These are phyloP conservation scores for Phialemoniopsis sp. DNA, from an alignment of 2,329 filamentous ascomycete species.

Conservation along the genomic window DNA sequence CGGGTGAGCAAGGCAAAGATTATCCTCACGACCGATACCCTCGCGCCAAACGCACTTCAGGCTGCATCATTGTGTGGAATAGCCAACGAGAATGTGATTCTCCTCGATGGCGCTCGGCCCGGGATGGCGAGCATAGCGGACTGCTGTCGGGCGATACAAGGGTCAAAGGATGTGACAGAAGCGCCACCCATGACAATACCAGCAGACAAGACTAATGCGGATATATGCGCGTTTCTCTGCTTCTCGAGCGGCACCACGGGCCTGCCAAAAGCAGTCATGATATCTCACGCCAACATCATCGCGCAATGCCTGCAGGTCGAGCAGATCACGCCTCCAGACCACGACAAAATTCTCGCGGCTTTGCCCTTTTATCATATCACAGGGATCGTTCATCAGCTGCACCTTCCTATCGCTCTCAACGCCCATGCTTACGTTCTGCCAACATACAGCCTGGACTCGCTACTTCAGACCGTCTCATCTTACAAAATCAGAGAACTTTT, in stretches of 20 bases:
- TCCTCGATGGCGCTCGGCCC: too few species aligned
- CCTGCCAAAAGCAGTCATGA: conserved; percentile 53
- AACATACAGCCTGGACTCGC: conserved; percentile 55
- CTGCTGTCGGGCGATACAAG: too few species aligned
- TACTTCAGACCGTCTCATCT: conserved; percentile 47
- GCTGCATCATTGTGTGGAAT: too few species aligned
- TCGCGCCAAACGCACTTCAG: too few species aligned
- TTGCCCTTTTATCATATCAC: conserved; percentile 26
- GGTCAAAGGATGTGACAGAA: too few species aligned
- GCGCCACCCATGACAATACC: too few species aligned
- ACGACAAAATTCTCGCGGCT: conserved; percentile 9
- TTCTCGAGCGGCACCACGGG: conserved; percentile 59
- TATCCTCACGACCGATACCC: too few species aligned
- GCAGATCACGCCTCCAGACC: conserved; percentile 41
- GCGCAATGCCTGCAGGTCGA: conserved; percentile 59
- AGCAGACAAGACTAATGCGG: too few species aligned
- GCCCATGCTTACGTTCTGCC: conserved; percentile 64
- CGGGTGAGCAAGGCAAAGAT: too few species aligned
- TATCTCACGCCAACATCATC: conserved; percentile 54
- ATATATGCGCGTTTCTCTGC: conserved; percentile 24
- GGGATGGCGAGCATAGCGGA: too few species aligned
- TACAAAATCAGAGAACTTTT: conserved; percentile 52
- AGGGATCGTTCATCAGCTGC: conserved; percentile 58
- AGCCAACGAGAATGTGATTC: too few species aligned
- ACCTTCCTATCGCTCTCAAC: conserved; percentile 59